Percentiles rank a stretch among this genome's conserved stretches.
These are phyloP conservation scores for Arthrinium puccinioides DNA, from an alignment of 2,329 filamentous ascomycete genomes.

Conservation along the genomic window DNA sequence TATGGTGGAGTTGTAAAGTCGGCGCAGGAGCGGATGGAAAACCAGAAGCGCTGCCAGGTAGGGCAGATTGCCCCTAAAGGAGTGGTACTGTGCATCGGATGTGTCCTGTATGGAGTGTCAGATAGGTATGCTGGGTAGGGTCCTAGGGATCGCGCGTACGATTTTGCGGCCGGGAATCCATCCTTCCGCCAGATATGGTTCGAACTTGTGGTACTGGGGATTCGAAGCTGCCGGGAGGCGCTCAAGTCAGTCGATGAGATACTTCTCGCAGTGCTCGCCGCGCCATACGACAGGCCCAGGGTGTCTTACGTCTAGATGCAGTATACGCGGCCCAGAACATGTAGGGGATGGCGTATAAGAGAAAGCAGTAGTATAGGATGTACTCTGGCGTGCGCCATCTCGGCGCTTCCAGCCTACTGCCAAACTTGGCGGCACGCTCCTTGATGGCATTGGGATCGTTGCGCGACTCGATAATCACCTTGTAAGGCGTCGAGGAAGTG, in stretches of 20 bases:
- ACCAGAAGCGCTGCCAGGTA: conserved; percentile 68
- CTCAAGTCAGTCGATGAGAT: background rate
- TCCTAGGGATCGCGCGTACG: conserved; percentile 37
- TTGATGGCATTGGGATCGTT: conserved; percentile 32
- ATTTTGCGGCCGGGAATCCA: conserved; percentile 93
- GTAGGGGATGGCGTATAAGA: conserved; percentile 60
- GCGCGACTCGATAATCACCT: conserved; percentile 45
- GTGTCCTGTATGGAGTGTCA: conserved; percentile 55
- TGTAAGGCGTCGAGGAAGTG: conserved; percentile 61
- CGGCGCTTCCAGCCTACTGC: conserved; percentile 46
- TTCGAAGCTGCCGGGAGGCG: conserved; percentile 65
- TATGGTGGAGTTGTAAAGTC: conserved; percentile 56
- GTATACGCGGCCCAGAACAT: conserved; percentile 91
- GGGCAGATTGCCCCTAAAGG: conserved; percentile 80
- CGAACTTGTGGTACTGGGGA: conserved; percentile 71
- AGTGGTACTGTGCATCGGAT: conserved; percentile 80
- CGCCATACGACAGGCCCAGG: background rate
- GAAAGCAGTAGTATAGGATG: conserved; percentile 67
- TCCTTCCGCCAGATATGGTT: conserved; percentile 63
- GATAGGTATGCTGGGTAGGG: too few relatives aligned
- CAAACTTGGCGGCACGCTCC: conserved; percentile 34
- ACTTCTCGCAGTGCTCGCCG: background rate
- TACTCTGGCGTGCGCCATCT: conserved; percentile 88
- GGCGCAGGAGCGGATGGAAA: conserved; percentile 73
- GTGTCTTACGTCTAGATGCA: conserved; percentile 66